phyloP scores from a whole-genome alignment of 495 filamentous ascomycete species.

The Penicillium subrubescens region DNA sequence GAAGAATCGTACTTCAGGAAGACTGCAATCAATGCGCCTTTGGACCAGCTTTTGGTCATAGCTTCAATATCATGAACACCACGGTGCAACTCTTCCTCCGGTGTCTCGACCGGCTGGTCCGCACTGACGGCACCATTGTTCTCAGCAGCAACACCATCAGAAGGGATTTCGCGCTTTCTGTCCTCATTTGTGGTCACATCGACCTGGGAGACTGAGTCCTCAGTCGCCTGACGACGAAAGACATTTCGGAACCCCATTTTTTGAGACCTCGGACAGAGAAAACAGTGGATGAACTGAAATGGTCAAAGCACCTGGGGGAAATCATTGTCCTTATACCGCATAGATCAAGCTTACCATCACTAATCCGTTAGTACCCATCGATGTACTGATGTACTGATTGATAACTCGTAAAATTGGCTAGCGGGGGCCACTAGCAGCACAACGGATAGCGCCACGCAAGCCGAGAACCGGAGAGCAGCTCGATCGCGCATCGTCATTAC shows the following conservation, averaged over 20 bases:
- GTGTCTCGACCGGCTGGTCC: neutral
- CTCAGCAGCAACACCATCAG: neutral
- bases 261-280: neutral
- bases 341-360: neutral
- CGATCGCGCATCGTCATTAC: neutral
- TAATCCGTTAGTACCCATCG: neutral
- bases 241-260: conserved; percentile 1
- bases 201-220: neutral
- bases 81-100: conserved; percentile 31
- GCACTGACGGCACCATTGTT: neutral
- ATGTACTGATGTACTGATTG: conserved; percentile 6
- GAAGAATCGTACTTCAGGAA: conserved; percentile 39
- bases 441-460: conserved; percentile 2
- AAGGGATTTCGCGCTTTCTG: neutral
- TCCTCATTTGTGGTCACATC: conserved; percentile 1
- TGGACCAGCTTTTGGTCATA: conserved; percentile 45
- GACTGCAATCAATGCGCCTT: conserved; percentile 37
- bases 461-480: conserved; percentile 1
- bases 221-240: conserved; percentile 10
- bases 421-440: neutral
- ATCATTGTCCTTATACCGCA: conserved; percentile 3
- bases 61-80: conserved; percentile 51
- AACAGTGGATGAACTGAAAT: neutral
- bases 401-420: neutral
- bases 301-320: conserved; percentile 1